Base-by-base conservation (phyloP, 257 asterid species). In the Catharanthus roseus region DNA sequence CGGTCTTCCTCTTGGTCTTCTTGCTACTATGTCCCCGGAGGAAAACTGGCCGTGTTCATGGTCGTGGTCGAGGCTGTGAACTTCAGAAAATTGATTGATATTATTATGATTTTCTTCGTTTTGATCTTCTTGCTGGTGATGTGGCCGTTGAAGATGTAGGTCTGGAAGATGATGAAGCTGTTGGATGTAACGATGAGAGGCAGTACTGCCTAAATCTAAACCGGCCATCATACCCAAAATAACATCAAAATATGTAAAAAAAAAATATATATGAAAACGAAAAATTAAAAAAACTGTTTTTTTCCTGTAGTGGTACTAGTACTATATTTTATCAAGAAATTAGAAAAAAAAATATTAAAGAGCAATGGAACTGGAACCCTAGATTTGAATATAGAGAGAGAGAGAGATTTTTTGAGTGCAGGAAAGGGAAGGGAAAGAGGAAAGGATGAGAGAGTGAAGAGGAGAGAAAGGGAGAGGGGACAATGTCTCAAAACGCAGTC, bases 131-230 rank as follows among this genome's bases (percentile, higher is more conserved):
- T 45, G 29, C 29, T 49, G 60, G 3, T 16, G 72, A 44, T 44
- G 56, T 31, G n/a, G n/a, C n/a, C 72, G 47, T 5, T 83, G 79
- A 5, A 82, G 61, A 44, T 67, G 71, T 10, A 65, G 24, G 34
- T 65, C 69, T 13, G 69, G 69, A 21, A n/a, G n/a, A n/a, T 61
- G 82, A 74, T 83, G 86, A 33, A 86, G 87, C 56, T 87, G 91
- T 60, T 85, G 87, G 18, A 78, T 82, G 75, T 82, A 86, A 84
- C 85, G 91, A 69, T 92, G 81, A 75, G 92, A 83, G 34, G 87
- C n/a, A n/a, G n/a, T n/a, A n/a, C n/a, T 85, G 56, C 90, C 81
- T 77, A 90, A 81, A 88, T 88, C 93, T 83, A 90, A 79, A 79
- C 95, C 95, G 69, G 91, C 93, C 97, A 90, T 90, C 97, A 90